A percentile compares a stretch with the other conserved stretches of the same genome.
Evolutionary conservation across 2,329 filamentous ascomycete species (phyloP).

Genomic region (Pseudogymnoascus sp.): DNA sequence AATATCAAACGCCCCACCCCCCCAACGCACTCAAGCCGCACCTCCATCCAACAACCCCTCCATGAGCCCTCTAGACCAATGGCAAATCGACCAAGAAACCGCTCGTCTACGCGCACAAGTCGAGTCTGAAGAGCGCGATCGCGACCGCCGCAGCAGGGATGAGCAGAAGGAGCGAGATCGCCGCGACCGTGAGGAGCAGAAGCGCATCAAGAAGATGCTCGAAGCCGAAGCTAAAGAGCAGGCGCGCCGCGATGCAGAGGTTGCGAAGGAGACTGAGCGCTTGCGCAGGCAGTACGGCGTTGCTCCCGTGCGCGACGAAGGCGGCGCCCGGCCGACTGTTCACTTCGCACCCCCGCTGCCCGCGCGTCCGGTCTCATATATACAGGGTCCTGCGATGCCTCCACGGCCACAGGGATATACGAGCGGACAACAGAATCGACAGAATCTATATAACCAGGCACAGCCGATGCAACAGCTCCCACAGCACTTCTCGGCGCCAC

Average conservation of each 20-base stretch:
- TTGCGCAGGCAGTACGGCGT: conserved; percentile 60
- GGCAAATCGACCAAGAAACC: conserved; percentile 66
- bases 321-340: conserved; percentile 8
- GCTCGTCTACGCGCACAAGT: conserved; percentile 57
- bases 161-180: conserved; percentile 48
- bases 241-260: conserved; percentile 46
- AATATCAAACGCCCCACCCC: conserved; percentile 17
- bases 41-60: conserved; percentile 26
- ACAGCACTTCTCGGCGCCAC: conserved; percentile 24
- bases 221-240: conserved; percentile 59
- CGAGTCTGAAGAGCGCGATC: conserved; percentile 37
- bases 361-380: conserved; percentile 10
- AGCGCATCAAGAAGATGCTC: conserved; percentile 57
- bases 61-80: conserved; percentile 23
- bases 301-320: conserved; percentile 4
- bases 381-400: not conserved
- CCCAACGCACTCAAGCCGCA: conserved; percentile 15
- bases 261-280: conserved; percentile 78
- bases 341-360: conserved; percentile 15
- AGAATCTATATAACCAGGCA: not conserved
- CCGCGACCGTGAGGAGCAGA: conserved; percentile 49
- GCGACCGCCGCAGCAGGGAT: conserved; percentile 48
- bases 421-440: not conserved
- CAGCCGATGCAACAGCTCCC: conserved; percentile 15
- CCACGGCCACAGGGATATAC: not conserved